Conservation (phyloP, 2,329 filamentous ascomycete genomes). For the Periconia macrospinosa region DNA sequence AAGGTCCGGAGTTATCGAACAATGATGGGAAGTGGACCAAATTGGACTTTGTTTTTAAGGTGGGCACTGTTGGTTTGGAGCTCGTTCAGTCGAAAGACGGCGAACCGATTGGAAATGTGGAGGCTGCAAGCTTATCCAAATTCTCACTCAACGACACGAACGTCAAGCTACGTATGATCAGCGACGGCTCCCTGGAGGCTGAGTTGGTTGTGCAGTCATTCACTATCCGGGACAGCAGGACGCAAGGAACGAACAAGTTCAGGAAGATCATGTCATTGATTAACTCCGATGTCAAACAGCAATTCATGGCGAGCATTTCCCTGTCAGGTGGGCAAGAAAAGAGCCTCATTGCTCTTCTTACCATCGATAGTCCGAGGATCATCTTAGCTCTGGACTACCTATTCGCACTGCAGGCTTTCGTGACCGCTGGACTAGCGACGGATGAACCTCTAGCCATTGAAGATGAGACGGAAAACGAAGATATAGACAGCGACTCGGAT, state of each 20-base stretch:
- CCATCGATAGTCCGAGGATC: constrained; percentile 89
- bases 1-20: constrained; percentile 68
- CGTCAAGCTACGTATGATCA: constrained; percentile 89
- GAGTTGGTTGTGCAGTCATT: constrained; percentile 94
- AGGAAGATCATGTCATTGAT: constrained; percentile 97
- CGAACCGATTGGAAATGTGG: constrained; percentile 75
- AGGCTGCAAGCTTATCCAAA: constrained; percentile 81
- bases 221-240: constrained; percentile 90
- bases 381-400: constrained; percentile 97
- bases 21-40: constrained; percentile 82
- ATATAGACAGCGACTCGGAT: constrained; percentile 43
- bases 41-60: constrained; percentile 86
- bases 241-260: constrained; percentile 89
- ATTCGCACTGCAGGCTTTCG: constrained; percentile 83
- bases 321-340: constrained; percentile 84
- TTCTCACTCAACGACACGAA: constrained; percentile 94
- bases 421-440: constrained; percentile 66
- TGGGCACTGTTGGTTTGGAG: constrained; percentile 85
- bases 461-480: constrained; percentile 58
- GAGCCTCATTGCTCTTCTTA: constrained; percentile 86
- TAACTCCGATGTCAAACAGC: constrained; percentile 88
- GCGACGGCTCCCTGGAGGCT: constrained; percentile 86
- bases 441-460: constrained; percentile 62
- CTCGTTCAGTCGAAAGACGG: constrained; percentile 76
- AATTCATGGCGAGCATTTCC: constrained; percentile 96